Evolutionary conservation across 257 asterid genomes (phyloP).

Genomic region (Eucommia ulmoides): DNA sequence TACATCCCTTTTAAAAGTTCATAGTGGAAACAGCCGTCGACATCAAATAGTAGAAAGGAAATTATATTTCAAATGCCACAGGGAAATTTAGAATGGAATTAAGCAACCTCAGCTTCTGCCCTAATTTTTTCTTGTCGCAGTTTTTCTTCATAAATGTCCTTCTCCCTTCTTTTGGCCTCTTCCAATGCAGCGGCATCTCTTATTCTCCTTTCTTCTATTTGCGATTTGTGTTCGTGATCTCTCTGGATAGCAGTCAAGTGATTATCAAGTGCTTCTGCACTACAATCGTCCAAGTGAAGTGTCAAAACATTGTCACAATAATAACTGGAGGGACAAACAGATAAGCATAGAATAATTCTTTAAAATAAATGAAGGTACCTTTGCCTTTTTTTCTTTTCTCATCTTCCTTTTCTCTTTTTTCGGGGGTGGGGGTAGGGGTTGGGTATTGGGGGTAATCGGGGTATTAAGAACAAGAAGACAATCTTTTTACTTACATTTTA

Average conservation of each 20-base stretch:
- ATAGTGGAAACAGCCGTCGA: not conserved
- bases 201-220: constrained; percentile 77
- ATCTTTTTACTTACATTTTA: constrained; percentile 71
- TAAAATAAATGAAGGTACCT: too few species aligned
- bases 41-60: not conserved
- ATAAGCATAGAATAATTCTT: too few species aligned
- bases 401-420: too few species aligned
- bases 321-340: too few species aligned
- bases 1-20: too few species aligned
- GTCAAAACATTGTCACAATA: too few species aligned
- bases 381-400: too few species aligned
- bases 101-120: constrained; percentile 72
- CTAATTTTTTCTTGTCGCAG: constrained; percentile 44
- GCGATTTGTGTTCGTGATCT: constrained; percentile 82
- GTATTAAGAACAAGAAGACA: too few species aligned
- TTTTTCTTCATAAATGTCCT: constrained; percentile 56
- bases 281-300: too few species aligned
- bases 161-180: constrained; percentile 80
- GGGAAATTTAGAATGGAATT: not conserved
- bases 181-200: constrained; percentile 86
- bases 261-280: constrained; percentile 93
- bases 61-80: not conserved
- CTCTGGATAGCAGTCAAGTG: constrained; percentile 79
- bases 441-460: too few species aligned
- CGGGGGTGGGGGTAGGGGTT: too few species aligned